Base-by-base conservation (phyloP, 306 rosid genomes). In the Senna tora region DNA sequence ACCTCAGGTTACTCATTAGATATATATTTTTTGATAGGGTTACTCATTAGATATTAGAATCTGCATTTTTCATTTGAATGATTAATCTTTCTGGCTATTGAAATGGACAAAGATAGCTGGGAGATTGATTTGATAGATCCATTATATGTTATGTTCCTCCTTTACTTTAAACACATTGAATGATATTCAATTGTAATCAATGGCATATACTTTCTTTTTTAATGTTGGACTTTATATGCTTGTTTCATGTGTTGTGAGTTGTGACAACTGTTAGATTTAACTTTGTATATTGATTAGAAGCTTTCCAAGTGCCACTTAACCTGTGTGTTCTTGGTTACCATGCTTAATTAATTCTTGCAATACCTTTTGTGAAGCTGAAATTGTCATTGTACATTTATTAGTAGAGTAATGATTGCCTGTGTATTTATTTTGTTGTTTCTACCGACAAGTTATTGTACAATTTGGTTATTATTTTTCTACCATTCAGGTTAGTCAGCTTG, bases 401-500 rank as follows among this genome's bases (percentile, higher is more conserved):
- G 8, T 25, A 20, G 12, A 12, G 73, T 63, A 63, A 20, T 42
- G 17, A 51, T 75, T 43, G 47, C 43, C 15, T 34, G 20, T 70
- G 30, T 15, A 36, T 34, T 67, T 51, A 32, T n/a, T 54, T 49
- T 66, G 9, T 38, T 39, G 33, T 16, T 57, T 28, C 58, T 21
- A 11, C 30, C 50, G 28, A 7, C 25, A 60, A 16, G 32, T 9
- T 65, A 67, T 28, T 74, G 11, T 58, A 21, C 71, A 52, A 70
- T 32, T 19, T 67, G 68, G 33, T 54, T 34, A 55, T 60, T 77
- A 20, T 63, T 58, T 55, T 42, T 32, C 34, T 28, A 25, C 49
- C n/a, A 25, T 83, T 62, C 92, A 93, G 98, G 97, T 93, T 83
- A 86, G 92, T 83, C 97, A 93, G 69, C 96, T 93, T 76, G 96